Base-by-base conservation (phyloP, 106 monocot species). In the Ottelia alismoides region DNA sequence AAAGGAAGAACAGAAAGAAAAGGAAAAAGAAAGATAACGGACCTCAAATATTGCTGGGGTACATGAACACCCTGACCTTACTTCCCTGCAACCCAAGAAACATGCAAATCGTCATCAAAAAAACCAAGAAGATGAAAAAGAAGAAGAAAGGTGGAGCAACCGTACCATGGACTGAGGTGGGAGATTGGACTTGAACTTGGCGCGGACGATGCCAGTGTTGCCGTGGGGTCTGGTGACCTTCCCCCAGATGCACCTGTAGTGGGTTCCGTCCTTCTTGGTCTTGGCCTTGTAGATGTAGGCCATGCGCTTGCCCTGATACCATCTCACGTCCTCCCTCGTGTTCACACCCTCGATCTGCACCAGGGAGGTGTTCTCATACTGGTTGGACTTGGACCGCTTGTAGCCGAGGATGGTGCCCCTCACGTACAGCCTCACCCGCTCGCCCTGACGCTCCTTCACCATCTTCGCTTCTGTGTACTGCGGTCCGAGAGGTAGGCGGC, bases 211-310 rank as follows among this genome's bases (percentile, higher is more conserved):
- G 2, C 88, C 84, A 30, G 72, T 80, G 70, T 88, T 93, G 3
- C 87, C 78, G 20, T 93, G 87, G 2, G 87, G 83, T 16, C 77
- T 74, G 0, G 78, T 50, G 61, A 87, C 87, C 72, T 84, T 87
- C 7, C 93, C 87, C 87, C 87, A 87, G 49, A 93, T 80, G 77
- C 75, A 80, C 12, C 49, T 61, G 49, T 32, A 52, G 22, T 25
- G 62, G 0, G 62, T 26, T 22, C 84, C 93, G 12, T 73, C 53
- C 43, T 75, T 75, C 81, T 88, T 93, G 17, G 78, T 75, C 67
- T 93, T 93, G 17, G 81, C 93, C 76, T 78, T 87, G 80, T 94
- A 93, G 27, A 88, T 63, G 68, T 84, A 88, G 0, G 84, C 84
- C 64, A 82, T 29, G 5, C 31, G 62, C 78, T 82, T 82, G 22